phyloP scores from a whole-genome alignment of 495 filamentous ascomycete species.

The Pyrenopolyporus hunteri region DNA sequence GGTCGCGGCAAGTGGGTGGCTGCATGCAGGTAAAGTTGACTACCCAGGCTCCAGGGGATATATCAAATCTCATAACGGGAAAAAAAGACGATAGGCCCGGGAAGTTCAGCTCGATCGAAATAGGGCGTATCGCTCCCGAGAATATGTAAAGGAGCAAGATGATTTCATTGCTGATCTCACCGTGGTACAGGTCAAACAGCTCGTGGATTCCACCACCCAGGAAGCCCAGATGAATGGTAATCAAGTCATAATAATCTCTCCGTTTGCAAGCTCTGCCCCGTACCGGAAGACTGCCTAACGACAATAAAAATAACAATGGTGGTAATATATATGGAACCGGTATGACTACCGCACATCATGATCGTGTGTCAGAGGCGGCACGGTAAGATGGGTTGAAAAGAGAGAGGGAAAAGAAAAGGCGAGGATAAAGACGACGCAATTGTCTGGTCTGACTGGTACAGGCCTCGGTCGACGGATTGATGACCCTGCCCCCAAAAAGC shows the following conservation, averaged over 20 bases:
- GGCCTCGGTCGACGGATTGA: slow-evolving; percentile 14
- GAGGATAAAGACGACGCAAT: slow-evolving; percentile 3
- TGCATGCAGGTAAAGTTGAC: slow-evolving; percentile 33
- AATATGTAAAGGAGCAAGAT: slow-evolving; percentile 25
- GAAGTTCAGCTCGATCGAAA: slow-evolving; percentile 27
- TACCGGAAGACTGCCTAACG: slow-evolving; percentile 24
- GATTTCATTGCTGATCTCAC: slow-evolving; percentile 43
- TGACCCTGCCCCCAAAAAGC: slow-evolving; percentile 23
- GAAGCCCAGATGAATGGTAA: slow-evolving; percentile 26
- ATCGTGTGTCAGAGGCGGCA: slow-evolving; percentile 26
- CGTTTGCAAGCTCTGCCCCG: slow-evolving; percentile 17
- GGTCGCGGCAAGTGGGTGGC: slow-evolving; percentile 33
- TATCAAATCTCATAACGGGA: slow-evolving; percentile 35
- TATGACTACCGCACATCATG: slow-evolving; percentile 20
- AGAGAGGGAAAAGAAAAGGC: neutral
- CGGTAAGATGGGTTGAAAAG: too few relatives aligned
- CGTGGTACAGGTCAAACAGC: slow-evolving; percentile 41
- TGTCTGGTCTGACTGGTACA: slow-evolving; percentile 11
- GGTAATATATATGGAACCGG: slow-evolving; percentile 18
- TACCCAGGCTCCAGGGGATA: too few relatives aligned
- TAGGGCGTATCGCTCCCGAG: slow-evolving; percentile 24
- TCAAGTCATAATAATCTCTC: slow-evolving; percentile 34
- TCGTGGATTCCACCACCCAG: slow-evolving; percentile 21
- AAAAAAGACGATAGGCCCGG: slow-evolving; percentile 19
- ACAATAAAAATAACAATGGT: slow-evolving; percentile 29